These are phyloP conservation scores for Melocanna baccifera DNA, from an alignment of 176 grass and related monocot species.

Conservation along the genomic window DNA sequence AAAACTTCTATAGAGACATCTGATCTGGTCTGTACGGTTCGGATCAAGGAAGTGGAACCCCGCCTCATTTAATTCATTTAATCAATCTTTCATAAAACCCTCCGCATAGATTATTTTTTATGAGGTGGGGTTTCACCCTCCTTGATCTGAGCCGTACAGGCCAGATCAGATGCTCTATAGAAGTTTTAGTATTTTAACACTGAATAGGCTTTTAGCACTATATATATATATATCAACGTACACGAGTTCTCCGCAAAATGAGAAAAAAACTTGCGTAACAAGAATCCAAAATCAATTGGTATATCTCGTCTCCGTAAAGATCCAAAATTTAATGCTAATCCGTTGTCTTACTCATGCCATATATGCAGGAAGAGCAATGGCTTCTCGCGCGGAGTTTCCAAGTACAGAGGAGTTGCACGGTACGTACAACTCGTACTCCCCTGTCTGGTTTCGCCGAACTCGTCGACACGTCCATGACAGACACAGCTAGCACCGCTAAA, in stretches of 20 bases:
- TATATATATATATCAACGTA: neutral
- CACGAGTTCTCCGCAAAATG: neutral
- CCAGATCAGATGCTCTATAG: too few relatives aligned
- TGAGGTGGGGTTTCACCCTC: too few relatives aligned
- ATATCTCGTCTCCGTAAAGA: neutral
- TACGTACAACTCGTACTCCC: neutral
- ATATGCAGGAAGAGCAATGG: slow-evolving; percentile 67
- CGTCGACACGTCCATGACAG: neutral
- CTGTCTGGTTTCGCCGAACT: neutral
- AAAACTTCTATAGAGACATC: too few relatives aligned
- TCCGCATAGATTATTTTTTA: too few relatives aligned
- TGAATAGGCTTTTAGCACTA: too few relatives aligned
- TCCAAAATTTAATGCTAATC: neutral
- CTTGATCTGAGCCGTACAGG: too few relatives aligned
- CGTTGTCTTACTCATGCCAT: neutral
- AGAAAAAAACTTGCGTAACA: neutral
- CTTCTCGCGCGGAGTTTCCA: slow-evolving; percentile 70
- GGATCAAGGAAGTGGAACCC: too few relatives aligned
- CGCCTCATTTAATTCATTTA: too few relatives aligned
- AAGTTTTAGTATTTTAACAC: too few relatives aligned
- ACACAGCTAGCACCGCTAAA: neutral
- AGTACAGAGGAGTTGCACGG: slow-evolving; percentile 75
- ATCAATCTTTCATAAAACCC: too few relatives aligned
- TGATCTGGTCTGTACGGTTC: too few relatives aligned
- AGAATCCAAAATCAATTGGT: neutral